Percentiles rank a stretch among this genome's conserved stretches.
Evolutionary conservation across 306 rosid genomes (phyloP).

Genomic region (Crotalaria pallida): DNA sequence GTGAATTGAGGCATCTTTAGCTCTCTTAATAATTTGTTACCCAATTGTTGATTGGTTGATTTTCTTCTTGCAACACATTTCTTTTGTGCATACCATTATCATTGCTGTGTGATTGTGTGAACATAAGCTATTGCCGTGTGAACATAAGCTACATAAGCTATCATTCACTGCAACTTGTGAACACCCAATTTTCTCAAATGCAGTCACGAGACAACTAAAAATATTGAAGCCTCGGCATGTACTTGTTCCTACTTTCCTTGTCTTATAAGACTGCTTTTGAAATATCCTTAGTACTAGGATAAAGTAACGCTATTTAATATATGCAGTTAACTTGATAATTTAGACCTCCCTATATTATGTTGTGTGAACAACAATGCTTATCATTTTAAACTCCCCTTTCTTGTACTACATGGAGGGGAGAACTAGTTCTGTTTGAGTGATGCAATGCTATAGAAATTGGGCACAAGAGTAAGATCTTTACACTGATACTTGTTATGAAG

Average conservation of each 20-base stretch:
- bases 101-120: constrained; percentile 1
- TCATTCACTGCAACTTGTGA: neutral
- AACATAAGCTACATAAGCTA: neutral
- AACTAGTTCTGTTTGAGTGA: neutral
- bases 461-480: neutral
- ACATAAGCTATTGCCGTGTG: neutral
- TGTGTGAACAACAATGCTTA: neutral
- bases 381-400: neutral
- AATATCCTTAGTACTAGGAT: neutral
- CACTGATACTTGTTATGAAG: neutral
- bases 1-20: neutral
- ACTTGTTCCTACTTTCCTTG: neutral
- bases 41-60: neutral
- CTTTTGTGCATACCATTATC: neutral
- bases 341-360: neutral
- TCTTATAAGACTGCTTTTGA: neutral
- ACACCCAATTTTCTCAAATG: too few relatives aligned
- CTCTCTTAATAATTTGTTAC: neutral
- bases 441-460: neutral
- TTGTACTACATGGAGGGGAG: neutral
- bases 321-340: neutral
- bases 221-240: neutral
- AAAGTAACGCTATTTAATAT: neutral
- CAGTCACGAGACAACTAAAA: too few relatives aligned
- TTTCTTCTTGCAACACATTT: neutral